A percentile compares a stretch with the other conserved stretches of the same genome.
These are phyloP conservation scores for Salix dunnii DNA, from an alignment of 345 rosid genomes.

Conservation along the genomic window DNA sequence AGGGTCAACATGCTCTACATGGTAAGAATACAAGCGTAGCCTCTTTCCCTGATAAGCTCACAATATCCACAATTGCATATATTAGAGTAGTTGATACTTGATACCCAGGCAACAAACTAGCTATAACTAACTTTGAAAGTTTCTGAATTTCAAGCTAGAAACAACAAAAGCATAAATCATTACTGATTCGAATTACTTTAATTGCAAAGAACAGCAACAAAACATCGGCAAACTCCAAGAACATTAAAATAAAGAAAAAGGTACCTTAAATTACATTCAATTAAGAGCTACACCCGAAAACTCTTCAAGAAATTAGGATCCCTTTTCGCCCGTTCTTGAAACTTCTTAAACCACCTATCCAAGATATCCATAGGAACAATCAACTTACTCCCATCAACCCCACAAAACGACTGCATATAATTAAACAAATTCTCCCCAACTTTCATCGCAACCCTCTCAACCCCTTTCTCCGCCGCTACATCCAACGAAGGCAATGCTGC, in stretches of 20 bases:
- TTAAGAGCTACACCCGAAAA: constrained; percentile 49
- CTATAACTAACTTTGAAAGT: too few species aligned
- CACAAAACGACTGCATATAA: constrained; percentile 97
- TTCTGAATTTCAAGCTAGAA: background rate
- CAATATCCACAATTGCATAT: too few species aligned
- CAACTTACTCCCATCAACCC: constrained; percentile 76
- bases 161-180: background rate
- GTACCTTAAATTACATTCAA: background rate
- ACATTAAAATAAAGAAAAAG: background rate
- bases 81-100: too few species aligned
- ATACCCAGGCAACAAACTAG: too few species aligned
- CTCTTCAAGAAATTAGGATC: constrained; percentile 80
- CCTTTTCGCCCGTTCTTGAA: constrained; percentile 85
- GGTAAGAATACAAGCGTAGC: too few species aligned
- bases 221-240: background rate
- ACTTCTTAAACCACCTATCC: constrained; percentile 96
- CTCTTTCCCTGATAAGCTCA: too few species aligned
- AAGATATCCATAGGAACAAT: constrained; percentile 93
- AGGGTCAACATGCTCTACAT: too few species aligned
- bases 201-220: background rate
- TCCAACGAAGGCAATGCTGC: constrained; percentile 68
- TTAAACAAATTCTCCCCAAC: constrained; percentile 94
- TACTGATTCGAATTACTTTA: background rate
- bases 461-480: constrained; percentile 60
- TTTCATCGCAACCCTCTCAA: constrained; percentile 85